Conservation (phyloP, 768 basidiomycete species). For the Auriscalpium orientale region DNA sequence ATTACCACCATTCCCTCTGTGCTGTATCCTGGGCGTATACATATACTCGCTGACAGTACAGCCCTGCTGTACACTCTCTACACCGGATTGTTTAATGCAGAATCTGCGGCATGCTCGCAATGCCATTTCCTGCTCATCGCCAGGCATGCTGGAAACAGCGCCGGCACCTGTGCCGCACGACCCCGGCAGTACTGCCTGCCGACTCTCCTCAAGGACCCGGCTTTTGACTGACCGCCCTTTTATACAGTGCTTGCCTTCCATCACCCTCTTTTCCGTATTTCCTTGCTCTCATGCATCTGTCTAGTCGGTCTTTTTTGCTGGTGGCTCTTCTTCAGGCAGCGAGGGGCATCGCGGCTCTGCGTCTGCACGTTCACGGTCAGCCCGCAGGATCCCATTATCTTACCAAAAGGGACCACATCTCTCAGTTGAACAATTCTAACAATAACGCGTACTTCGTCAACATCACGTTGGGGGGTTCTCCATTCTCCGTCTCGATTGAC, state of each 20-base stretch:
- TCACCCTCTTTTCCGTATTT: background rate
- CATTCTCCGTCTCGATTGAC: conserved; percentile 31
- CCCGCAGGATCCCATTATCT: background rate
- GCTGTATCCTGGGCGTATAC: too few species aligned
- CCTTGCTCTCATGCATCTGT: background rate
- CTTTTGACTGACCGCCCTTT: background rate
- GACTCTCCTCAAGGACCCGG: too few species aligned
- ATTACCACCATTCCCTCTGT: too few species aligned
- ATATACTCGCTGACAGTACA: too few species aligned
- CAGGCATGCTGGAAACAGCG: too few species aligned
- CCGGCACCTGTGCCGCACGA: too few species aligned
- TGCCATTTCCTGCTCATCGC: too few species aligned
- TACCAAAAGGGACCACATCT: conserved; percentile 21
- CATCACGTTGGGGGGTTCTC: conserved; percentile 29
- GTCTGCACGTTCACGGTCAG: background rate
- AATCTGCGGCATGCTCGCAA: too few species aligned
- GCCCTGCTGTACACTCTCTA: too few species aligned
- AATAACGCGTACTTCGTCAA: conserved; percentile 33
- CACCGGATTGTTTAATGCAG: too few species aligned
- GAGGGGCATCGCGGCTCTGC: background rate
- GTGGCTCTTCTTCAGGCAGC: background rate
- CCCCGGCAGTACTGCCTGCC: too few species aligned
- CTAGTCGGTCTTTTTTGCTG: background rate
- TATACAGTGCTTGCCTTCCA: background rate
- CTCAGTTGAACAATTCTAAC: conserved; percentile 19